Percentiles rank a stretch among this genome's conserved stretches.
Evolutionary conservation across 176 grass and related monocot genomes (phyloP).

Genomic region (Neostapfia colusana): DNA sequence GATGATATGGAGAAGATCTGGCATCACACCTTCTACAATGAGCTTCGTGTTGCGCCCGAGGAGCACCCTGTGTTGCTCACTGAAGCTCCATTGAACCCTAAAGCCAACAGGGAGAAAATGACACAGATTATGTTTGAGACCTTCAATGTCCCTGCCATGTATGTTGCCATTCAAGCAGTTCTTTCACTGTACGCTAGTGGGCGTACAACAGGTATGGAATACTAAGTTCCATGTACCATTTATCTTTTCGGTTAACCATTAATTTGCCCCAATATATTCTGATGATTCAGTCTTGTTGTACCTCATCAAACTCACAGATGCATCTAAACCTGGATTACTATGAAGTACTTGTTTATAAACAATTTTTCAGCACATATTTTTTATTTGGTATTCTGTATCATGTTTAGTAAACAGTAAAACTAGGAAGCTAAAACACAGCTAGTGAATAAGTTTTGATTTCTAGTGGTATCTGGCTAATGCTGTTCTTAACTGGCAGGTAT

Average conservation of each 20-base stretch:
- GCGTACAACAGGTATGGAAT: slow-evolving; percentile 33
- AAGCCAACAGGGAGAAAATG: slow-evolving; percentile 49
- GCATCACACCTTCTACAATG: slow-evolving; percentile 47
- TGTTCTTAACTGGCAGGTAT: slow-evolving; percentile 29
- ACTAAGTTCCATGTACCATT: not conserved
- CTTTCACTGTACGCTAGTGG: slow-evolving; percentile 45
- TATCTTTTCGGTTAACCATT: not conserved
- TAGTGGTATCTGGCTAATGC: not conserved
- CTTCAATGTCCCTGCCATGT: slow-evolving; percentile 46
- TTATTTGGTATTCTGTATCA: not conserved
- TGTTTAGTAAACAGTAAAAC: not conserved
- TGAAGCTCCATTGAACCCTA: slow-evolving; percentile 44
- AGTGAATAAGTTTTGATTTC: not conserved
- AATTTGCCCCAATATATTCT: not conserved
- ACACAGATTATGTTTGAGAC: slow-evolving; percentile 49
- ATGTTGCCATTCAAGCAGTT: slow-evolving; percentile 41
- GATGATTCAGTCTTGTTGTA: not conserved
- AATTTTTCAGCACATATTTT: not conserved
- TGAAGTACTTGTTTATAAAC: not conserved
- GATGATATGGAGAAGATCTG: slow-evolving; percentile 48
- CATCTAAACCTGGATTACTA: not conserved
- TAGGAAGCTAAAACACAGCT: not conserved
- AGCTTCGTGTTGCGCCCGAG: slow-evolving; percentile 44
- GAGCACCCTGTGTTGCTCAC: slow-evolving; percentile 46
- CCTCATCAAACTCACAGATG: not conserved